Evolutionary conservation across 371 early-diverging fungal species (phyloP).

Genomic region (Massospora cicadina): DNA sequence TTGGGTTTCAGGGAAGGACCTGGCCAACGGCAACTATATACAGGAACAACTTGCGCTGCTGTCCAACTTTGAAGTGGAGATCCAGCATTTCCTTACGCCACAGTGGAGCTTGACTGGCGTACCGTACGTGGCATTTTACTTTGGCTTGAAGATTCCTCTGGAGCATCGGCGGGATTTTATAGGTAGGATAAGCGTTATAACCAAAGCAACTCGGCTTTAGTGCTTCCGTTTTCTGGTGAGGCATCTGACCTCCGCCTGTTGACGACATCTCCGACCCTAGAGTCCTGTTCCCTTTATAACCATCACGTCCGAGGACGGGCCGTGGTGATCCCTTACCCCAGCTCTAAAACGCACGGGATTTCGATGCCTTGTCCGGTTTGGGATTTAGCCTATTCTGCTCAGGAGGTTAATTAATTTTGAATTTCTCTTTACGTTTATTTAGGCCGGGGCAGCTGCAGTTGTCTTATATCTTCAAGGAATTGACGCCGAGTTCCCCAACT

Average conservation of each 20-base stretch:
- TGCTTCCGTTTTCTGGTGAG: background rate
- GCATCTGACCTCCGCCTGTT: background rate
- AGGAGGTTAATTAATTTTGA: background rate
- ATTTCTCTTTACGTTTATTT: background rate
- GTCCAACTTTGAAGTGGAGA: background rate
- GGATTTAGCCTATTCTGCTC: background rate
- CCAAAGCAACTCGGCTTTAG: background rate
- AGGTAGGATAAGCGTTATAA: no score
- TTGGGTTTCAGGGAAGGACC: no score
- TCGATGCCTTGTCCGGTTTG: background rate
- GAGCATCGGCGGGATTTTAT: background rate
- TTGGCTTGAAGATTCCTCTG: background rate
- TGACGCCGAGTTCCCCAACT: background rate
- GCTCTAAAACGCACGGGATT: background rate
- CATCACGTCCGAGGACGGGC: background rate
- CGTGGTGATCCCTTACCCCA: background rate
- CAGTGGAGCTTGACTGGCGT: background rate
- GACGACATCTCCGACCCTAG: background rate
- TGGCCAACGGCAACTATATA: background rate
- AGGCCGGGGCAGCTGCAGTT: background rate
- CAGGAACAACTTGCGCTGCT: background rate
- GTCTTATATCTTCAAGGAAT: background rate
- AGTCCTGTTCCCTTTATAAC: background rate
- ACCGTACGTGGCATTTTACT: background rate
- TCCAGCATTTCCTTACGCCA: background rate